Conservation (phyloP, 108 stramenopile genomes). For the Skeletonema marinoi region DNA sequence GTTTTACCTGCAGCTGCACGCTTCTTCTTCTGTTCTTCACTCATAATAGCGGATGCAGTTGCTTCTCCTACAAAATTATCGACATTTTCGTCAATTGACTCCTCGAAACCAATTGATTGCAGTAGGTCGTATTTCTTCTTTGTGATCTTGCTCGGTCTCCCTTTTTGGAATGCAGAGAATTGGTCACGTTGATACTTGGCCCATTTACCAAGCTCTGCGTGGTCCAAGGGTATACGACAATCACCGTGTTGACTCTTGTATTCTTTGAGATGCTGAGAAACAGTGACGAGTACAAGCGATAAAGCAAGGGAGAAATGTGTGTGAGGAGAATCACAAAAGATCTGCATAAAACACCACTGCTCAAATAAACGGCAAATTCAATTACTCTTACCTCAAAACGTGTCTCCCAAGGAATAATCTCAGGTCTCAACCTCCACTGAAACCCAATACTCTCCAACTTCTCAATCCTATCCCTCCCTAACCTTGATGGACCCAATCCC, state of each 20-base stretch:
- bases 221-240: slow-evolving; percentile 32
- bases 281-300: background rate
- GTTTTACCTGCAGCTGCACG: background rate
- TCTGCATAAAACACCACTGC: background rate
- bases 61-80: background rate
- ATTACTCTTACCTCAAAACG: slow-evolving; percentile 22
- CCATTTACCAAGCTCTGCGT: slow-evolving; percentile 43
- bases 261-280: slow-evolving; percentile 24
- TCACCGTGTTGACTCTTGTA: slow-evolving; percentile 38
- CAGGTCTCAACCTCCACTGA: slow-evolving; percentile 39
- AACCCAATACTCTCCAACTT: slow-evolving; percentile 44
- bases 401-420: slow-evolving; percentile 32
- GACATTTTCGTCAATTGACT: slow-evolving; percentile 15
- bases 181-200: slow-evolving; percentile 45
- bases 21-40: background rate
- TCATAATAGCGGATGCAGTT: background rate
- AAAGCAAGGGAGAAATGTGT: background rate
- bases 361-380: background rate
- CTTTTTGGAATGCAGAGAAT: slow-evolving; percentile 10
- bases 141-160: slow-evolving; percentile 27
- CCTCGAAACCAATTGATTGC: slow-evolving; percentile 31
- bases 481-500: slow-evolving; percentile 26
- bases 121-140: slow-evolving; percentile 31
- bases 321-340: too few relatives aligned
- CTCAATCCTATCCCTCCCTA: slow-evolving; percentile 39